Evolutionary conservation across 768 basidiomycete genomes (phyloP).

Genomic region (Filobasidium floriforme): DNA sequence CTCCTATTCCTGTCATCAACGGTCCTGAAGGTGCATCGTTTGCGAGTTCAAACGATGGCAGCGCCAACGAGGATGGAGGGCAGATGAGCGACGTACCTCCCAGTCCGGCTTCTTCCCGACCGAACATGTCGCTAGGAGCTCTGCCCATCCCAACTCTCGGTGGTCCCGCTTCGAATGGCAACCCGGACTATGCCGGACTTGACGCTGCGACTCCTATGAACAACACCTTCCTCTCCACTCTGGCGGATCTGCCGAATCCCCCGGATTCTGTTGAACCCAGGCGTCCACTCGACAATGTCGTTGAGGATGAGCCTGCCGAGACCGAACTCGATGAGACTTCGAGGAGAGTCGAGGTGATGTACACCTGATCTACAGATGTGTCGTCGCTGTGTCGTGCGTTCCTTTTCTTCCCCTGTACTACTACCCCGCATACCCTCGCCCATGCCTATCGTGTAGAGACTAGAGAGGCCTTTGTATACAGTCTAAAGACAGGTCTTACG

Average conservation of each 20-base stretch:
- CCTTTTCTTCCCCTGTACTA: too few relatives aligned
- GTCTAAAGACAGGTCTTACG: too few relatives aligned
- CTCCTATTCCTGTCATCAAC: constrained; percentile 4
- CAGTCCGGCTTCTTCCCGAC: constrained; percentile 10
- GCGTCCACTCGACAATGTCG: background rate
- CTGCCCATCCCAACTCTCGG: constrained; percentile 16
- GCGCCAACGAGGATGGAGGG: background rate
- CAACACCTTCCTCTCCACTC: constrained; percentile 44
- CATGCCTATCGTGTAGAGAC: too few relatives aligned
- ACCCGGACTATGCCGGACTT: constrained; percentile 21
- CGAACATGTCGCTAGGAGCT: constrained; percentile 14
- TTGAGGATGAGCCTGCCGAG: background rate
- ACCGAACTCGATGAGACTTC: background rate
- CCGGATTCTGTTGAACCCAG: background rate
- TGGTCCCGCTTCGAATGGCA: constrained; percentile 18
- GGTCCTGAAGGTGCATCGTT: background rate
- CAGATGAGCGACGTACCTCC: background rate
- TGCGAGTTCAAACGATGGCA: background rate
- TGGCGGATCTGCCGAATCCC: constrained; percentile 30
- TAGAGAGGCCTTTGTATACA: too few relatives aligned
- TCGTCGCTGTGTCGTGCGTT: background rate
- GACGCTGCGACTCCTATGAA: constrained; percentile 45
- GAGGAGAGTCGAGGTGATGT: background rate
- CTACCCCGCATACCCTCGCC: too few relatives aligned
- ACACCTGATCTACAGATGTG: background rate